Evolutionary conservation across 2,329 filamentous ascomycete genomes (phyloP).

Genomic region (Ophiostoma sp.): DNA sequence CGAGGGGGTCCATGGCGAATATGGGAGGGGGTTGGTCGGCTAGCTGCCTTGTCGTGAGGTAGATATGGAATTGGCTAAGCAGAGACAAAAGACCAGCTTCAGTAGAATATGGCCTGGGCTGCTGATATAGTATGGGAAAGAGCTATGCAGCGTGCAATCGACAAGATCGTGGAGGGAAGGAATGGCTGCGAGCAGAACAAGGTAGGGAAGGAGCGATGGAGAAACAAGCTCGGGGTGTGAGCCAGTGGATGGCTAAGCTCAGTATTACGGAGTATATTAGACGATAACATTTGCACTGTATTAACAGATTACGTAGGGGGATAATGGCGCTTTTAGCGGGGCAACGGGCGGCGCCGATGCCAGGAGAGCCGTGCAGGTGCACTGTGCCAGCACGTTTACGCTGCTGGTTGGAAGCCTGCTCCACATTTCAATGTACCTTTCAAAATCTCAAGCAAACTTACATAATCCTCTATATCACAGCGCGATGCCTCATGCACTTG

Average conservation of each 20-base stretch:
- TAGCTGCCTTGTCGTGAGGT: not conserved
- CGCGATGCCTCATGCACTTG: not conserved
- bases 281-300: not conserved
- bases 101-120: no score
- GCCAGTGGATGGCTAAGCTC: conserved; percentile 9
- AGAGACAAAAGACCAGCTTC: conserved; percentile 4
- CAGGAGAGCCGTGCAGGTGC: not conserved
- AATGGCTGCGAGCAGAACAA: not conserved
- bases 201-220: conserved; percentile 10
- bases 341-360: not conserved
- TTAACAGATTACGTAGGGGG: not conserved
- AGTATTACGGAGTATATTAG: not conserved
- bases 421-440: not conserved
- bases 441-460: not conserved
- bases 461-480: not conserved
- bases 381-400: not conserved
- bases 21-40: not conserved
- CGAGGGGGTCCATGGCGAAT: conserved; percentile 43
- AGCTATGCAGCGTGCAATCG: not conserved
- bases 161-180: not conserved
- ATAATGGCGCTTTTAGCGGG: conserved; percentile 7
- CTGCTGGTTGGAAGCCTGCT: not conserved
- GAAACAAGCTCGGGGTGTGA: conserved; percentile 9
- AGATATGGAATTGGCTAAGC: not conserved
- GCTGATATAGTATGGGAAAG: not conserved